Evolutionary conservation across 2,329 filamentous ascomycete species (phyloP), one percentile per base, ranked within the genome.

Genomic region (Cyanodermella asteris): DNA sequence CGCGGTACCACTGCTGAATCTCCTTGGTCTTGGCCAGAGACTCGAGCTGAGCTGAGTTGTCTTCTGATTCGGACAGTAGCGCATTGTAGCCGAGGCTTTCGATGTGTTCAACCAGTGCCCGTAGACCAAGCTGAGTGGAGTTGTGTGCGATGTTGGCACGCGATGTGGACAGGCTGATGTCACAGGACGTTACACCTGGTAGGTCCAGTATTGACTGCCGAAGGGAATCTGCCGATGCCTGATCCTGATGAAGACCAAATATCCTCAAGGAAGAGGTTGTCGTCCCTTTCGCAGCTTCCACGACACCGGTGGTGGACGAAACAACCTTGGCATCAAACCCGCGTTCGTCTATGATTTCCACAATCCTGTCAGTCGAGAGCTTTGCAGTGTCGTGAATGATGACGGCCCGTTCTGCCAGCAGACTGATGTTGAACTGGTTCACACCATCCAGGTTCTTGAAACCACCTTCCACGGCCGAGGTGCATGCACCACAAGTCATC

Each of bases 401-500:
- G 19, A 93, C 74, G 4, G 82, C 84, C 31, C 84, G 70, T 46
- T 94, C 87, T 4, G 87, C 90, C 16, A 94, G 61, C 36, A 97
- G 55, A 49, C 80, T 91, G 46, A 97, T 90, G 43, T 91, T 91
- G 56, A 94, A 91, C 35, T 81, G 77, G 28, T 80, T 43, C 10
- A 94, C 49, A 13, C 87, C 87, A 7, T 75, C 67, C 2, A 84
- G 50, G 33, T 63, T 65, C 36, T 68, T 65, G 49, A 97, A 87
- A 4, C 75, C 80, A 25, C 66, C 62, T 41, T 93, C 77, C 2
- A 94, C 70, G 5, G 84, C 81, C 2, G 84, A 84, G 1, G 87
- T 94, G 49, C 87, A 97, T 20, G 87, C 80, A 13, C 84, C 84
- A 43, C 87, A 94, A 2, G 87, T 97, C 87, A 97, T 97, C 25